phyloP scores from a whole-genome alignment of 2,329 filamentous ascomycete genomes.

The Paecilomyces fulvus region DNA sequence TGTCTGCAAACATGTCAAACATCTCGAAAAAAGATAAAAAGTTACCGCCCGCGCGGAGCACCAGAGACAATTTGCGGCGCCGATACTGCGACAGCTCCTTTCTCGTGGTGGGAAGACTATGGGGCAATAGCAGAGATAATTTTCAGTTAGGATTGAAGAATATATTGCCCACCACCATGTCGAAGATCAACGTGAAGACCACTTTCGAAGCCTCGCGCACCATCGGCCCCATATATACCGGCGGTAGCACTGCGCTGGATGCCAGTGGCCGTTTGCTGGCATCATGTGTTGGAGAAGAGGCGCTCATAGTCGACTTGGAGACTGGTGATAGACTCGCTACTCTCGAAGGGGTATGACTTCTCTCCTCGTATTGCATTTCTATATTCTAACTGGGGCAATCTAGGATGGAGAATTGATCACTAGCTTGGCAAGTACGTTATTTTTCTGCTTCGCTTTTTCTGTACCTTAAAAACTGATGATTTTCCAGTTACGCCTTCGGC shows the following conservation, averaged over 20 bases:
- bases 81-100: not conserved
- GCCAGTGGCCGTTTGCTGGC: constrained; percentile 73
- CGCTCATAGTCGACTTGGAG: constrained; percentile 72
- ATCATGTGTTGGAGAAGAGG: constrained; percentile 87
- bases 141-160: not conserved
- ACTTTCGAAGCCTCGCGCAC: constrained; percentile 79
- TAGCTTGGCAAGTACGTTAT: constrained; percentile 33
- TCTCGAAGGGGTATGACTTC: constrained; percentile 67
- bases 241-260: constrained; percentile 78
- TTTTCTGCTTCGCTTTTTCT: not conserved
- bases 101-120: constrained; percentile 8
- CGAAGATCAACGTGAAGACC: constrained; percentile 60
- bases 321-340: constrained; percentile 74
- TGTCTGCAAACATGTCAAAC: constrained; percentile 24
- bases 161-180: constrained; percentile 23
- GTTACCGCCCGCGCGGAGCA: constrained; percentile 16
- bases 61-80: constrained; percentile 11
- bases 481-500: constrained; percentile 71
- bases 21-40: constrained; percentile 26
- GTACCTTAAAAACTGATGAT: constrained; percentile 4
- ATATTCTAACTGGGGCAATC: constrained; percentile 9
- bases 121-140: constrained; percentile 9
- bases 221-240: constrained; percentile 89
- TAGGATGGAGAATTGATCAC: constrained; percentile 56
- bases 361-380: constrained; percentile 10